A percentile compares a stretch with the other conserved stretches of the same genome.
These are phyloP conservation scores for Starmerella vitae DNA, from an alignment of 805 yeast genomes.

Conservation along the genomic window DNA sequence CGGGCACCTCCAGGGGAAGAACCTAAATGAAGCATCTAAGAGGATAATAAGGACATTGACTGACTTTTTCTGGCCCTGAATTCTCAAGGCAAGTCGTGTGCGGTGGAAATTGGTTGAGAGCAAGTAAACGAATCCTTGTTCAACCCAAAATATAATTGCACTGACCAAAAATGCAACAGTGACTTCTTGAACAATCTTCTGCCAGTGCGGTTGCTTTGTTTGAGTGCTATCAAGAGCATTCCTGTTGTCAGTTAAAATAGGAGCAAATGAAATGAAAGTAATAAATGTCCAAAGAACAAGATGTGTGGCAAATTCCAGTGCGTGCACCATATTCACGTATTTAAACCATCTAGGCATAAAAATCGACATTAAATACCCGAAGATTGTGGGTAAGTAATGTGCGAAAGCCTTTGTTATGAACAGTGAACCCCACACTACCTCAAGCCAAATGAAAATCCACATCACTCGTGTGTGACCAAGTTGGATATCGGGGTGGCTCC, in stretches of 20 bases:
- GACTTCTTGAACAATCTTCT: slow-evolving; percentile 25
- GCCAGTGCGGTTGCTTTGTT: slow-evolving; percentile 26
- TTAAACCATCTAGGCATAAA: slow-evolving; percentile 26
- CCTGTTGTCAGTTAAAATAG: slow-evolving; percentile 24
- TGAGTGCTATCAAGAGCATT: slow-evolving; percentile 13
- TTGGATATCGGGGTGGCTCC: slow-evolving; percentile 22
- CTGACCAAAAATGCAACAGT: slow-evolving; percentile 29
- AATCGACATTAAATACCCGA: slow-evolving; percentile 24
- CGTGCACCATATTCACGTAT: slow-evolving; percentile 25
- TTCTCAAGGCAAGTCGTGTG: slow-evolving; percentile 29
- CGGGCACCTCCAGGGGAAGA: slow-evolving; percentile 26
- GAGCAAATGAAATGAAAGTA: slow-evolving; percentile 29
- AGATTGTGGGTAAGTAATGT: slow-evolving; percentile 26
- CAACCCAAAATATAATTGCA: slow-evolving; percentile 28
- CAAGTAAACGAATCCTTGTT: slow-evolving; percentile 28
- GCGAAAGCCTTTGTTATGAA: slow-evolving; percentile 27
- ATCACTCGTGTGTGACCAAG: slow-evolving; percentile 27
- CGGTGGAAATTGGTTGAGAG: slow-evolving; percentile 31
- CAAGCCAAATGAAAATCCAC: slow-evolving; percentile 33
- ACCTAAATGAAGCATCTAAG: slow-evolving; percentile 25
- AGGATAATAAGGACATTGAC: slow-evolving; percentile 24
- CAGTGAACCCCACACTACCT: slow-evolving; percentile 30
- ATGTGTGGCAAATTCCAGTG: slow-evolving; percentile 27
- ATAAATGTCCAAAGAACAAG: slow-evolving; percentile 28
- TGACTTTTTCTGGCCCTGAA: slow-evolving; percentile 27